Percentiles rank a stretch among this genome's conserved stretches.
Evolutionary conservation across 495 filamentous ascomycete genomes (phyloP).

Genomic region (Penicillium mononematosum): DNA sequence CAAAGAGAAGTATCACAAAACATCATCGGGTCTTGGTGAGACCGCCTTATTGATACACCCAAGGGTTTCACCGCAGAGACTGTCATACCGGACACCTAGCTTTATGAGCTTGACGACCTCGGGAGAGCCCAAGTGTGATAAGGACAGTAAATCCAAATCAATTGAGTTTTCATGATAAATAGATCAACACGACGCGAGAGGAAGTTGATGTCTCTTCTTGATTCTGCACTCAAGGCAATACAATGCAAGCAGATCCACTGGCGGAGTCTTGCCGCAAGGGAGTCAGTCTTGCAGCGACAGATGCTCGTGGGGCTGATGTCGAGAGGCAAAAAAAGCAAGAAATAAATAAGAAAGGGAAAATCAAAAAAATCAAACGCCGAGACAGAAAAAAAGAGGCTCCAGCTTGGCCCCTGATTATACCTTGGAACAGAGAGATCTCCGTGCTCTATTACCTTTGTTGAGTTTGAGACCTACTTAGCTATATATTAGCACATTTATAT

Average conservation of each 20-base stretch:
- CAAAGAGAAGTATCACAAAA: constrained; percentile 3
- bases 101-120: neutral
- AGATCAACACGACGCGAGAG: neutral
- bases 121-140: neutral
- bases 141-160: neutral
- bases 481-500: neutral
- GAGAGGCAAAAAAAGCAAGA: neutral
- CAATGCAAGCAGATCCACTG: constrained; percentile 1
- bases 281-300: neutral
- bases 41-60: neutral
- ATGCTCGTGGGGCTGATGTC: constrained; percentile 7
- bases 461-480: neutral
- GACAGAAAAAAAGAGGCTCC: neutral
- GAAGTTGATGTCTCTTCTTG: neutral
- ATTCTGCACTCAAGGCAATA: neutral
- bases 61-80: constrained; percentile 6
- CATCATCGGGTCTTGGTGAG: neutral
- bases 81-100: constrained; percentile 2
- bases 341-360: neutral
- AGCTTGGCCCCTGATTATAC: neutral
- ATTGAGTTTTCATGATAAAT: neutral
- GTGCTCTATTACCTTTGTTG: neutral
- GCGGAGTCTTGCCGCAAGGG: constrained; percentile 5
- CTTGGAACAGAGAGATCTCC: constrained; percentile 1
- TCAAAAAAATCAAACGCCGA: neutral